Percentiles rank a stretch among this genome's conserved stretches.
These are phyloP conservation scores for Globisporangium irregulare DNA, from an alignment of 352 stramenopile genomes.

Conservation along the genomic window DNA sequence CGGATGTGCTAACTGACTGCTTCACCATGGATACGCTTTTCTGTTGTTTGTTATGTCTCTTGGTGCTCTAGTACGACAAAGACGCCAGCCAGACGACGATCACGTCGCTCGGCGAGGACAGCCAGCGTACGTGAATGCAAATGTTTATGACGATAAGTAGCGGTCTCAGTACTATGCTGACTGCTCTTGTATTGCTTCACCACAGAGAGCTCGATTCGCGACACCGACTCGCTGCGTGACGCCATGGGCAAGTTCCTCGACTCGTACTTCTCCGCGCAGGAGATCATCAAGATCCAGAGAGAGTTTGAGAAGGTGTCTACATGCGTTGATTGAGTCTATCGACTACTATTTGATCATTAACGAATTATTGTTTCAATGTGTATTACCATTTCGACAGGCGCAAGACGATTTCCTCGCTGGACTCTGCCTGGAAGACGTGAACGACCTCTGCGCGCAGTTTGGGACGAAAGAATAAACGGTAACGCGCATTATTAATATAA, in stretches of 20 bases:
- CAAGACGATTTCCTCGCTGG: constrained; percentile 54
- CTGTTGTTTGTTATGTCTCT: neutral
- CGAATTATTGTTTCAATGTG: neutral
- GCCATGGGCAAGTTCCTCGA: constrained; percentile 65
- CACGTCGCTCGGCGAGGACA: constrained; percentile 7
- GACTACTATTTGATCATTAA: neutral
- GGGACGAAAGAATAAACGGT: constrained; percentile 12
- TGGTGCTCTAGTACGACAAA: constrained; percentile 19
- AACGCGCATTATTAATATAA: neutral
- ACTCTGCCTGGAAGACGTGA: constrained; percentile 62
- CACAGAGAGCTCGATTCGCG: constrained; percentile 28
- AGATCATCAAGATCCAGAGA: constrained; percentile 55
- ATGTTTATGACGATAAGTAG: neutral
- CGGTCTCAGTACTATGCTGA: neutral
- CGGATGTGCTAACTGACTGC: neutral
- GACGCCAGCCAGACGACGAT: constrained; percentile 13
- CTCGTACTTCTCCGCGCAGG: constrained; percentile 56
- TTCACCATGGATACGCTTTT: constrained; percentile 3
- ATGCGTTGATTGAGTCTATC: neutral
- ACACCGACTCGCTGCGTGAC: constrained; percentile 38
- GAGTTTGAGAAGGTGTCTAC: constrained; percentile 55
- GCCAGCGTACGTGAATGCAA: constrained; percentile 8
- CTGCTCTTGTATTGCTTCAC: neutral
- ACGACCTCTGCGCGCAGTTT: constrained; percentile 75
- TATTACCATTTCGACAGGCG: constrained; percentile 19